Evolutionary conservation across 2,329 filamentous ascomycete genomes (phyloP).

Genomic region (Sporothrix inflata): DNA sequence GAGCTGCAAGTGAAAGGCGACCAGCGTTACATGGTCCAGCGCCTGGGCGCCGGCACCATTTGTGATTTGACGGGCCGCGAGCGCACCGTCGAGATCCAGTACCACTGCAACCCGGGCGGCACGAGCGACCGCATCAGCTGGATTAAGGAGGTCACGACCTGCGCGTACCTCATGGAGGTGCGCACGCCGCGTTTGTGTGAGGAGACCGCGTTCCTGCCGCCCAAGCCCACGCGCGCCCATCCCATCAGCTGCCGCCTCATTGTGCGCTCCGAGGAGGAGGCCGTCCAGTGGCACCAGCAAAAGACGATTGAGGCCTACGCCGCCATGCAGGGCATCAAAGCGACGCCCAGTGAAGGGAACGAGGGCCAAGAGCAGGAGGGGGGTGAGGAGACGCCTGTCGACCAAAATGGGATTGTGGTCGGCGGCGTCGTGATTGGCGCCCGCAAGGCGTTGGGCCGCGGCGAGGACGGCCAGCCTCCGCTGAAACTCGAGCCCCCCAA

Average conservation of each 20-base stretch:
- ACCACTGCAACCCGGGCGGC: conserved; percentile 75
- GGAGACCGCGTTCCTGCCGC: conserved; percentile 83
- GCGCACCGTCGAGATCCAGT: conserved; percentile 82
- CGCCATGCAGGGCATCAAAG: conserved; percentile 40
- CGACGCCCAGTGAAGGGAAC: conserved; percentile 30
- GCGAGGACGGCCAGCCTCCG: conserved; percentile 53
- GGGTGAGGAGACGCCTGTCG: conserved; percentile 27
- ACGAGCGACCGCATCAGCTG: conserved; percentile 78
- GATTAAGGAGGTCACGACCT: conserved; percentile 92
- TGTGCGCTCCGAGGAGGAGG: conserved; percentile 55
- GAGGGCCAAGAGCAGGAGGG: too few relatives aligned
- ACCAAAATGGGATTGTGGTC: conserved; percentile 45
- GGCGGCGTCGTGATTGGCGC: conserved; percentile 60
- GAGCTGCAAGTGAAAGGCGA: conserved; percentile 82
- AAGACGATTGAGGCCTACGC: conserved; percentile 47
- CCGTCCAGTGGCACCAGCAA: conserved; percentile 46
- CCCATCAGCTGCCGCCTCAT: conserved; percentile 76
- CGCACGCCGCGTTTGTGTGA: conserved; percentile 86
- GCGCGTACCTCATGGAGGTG: conserved; percentile 90
- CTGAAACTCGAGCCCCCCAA: conserved; percentile 52
- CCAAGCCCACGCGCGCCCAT: conserved; percentile 75
- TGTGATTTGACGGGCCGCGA: conserved; percentile 85
- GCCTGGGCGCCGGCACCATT: conserved; percentile 74
- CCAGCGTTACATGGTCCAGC: conserved; percentile 83
- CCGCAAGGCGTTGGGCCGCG: conserved; percentile 52